A percentile compares a stretch with the other conserved stretches of the same genome.
Conservation (phyloP, 148 eudicot species). For the Diospyros lotus region DNA sequence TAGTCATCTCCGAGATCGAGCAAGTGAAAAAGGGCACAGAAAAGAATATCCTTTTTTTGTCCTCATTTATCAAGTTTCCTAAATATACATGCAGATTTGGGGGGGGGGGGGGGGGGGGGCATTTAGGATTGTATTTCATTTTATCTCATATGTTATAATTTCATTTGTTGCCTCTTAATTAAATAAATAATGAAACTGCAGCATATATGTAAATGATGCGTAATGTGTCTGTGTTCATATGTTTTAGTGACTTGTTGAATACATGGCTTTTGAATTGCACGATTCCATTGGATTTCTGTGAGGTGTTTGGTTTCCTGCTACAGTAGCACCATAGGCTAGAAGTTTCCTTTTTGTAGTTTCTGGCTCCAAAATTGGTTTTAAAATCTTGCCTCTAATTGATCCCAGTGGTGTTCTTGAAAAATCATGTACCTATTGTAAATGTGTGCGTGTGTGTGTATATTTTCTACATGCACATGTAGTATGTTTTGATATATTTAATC, state of each 20-base stretch:
- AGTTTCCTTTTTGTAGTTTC: not conserved
- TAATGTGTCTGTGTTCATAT: not conserved
- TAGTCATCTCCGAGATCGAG: slow-evolving; percentile 96
- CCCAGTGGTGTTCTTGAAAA: no score
- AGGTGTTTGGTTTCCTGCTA: not conserved
- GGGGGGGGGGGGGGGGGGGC: not conserved
- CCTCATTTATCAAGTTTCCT: not conserved
- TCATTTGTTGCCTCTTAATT: not conserved
- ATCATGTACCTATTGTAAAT: no score
- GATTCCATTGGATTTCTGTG: not conserved
- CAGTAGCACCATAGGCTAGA: not conserved
- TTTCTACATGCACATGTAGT: no score
- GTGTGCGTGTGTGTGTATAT: no score
- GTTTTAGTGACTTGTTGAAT: slow-evolving; percentile 4
- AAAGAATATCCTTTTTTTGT: slow-evolving; percentile 85
- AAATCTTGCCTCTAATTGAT: not conserved
- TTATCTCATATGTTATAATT: not conserved
- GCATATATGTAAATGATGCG: not conserved
- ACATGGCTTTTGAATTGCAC: not conserved
- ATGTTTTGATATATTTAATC: no score
- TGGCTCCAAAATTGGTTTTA: not conserved
- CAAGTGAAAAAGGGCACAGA: slow-evolving; percentile 85
- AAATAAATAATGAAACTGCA: not conserved
- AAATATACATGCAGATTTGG: not conserved
- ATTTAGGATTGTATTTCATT: not conserved